Evolutionary conservation across 2,329 filamentous ascomycete genomes (phyloP), one percentile per base, ranked within the genome.

Genomic region (Penicillium sp.): DNA sequence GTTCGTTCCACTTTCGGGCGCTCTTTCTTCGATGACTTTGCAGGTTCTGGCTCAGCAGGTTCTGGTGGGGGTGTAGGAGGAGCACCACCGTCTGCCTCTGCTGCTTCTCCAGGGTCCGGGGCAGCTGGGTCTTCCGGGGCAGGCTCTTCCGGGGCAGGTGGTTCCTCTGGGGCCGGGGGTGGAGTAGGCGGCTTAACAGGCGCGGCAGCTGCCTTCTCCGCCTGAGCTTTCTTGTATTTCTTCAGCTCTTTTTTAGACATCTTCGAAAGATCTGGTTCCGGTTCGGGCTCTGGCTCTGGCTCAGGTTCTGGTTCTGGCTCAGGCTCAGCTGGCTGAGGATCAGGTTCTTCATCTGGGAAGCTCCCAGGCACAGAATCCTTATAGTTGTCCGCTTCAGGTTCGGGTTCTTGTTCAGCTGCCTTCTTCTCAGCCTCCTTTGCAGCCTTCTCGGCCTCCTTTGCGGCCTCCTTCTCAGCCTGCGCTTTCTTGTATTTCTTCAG

Each of bases 1-100:
- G 86, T 84, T 47, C 87, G 86, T 57, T 82, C 86, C 53, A 89
- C 80, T 61, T 85, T 88, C 23, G 85, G 73, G 11, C 89, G 85
- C 53, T 94, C 87, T 64, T 86, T 94, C 69, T 82, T 87, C 3
- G 76, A 76, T 4, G 74, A 65, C 42, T 78, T 80, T 50, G 75
- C 81, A 10, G 76, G 56, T 16, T 51, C 46, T 22, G 48, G 26
- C 8, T 59, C 70, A 41, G 83, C 80, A 13, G 79, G 63, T 38
- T 78, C 76, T 8, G 74, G 72, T 7, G 75, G 71, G 40, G 77
- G 76, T 22, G 76, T 77, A 8, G 75, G 75, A 27, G 73, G 69
- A 46, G 59, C 54, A 22, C 42, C 59, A 34, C 57, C 54, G 35
- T 62, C 61, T 11, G 44, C 48, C 10, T 58, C 57, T 35, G 58